Conservation (phyloP, 805 yeast genomes). For the Pichia thaimueangensis region DNA sequence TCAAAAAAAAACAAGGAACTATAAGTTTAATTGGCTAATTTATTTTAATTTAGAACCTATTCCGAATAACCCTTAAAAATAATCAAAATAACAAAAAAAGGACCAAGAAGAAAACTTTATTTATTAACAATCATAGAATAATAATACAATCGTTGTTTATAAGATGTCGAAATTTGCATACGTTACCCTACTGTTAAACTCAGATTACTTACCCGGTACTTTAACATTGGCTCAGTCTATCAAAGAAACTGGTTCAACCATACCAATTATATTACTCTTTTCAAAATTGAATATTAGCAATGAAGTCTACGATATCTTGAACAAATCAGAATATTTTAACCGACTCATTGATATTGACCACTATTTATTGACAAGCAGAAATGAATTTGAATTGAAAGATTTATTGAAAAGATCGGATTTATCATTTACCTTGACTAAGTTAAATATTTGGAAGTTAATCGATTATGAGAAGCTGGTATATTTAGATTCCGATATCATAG, state of each 20-base stretch:
- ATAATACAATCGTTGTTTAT: too few species aligned
- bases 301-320: conserved; percentile 13
- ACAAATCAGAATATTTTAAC: conserved; percentile 14
- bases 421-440: conserved; percentile 42
- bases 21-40: too few species aligned
- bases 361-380: conserved; percentile 18
- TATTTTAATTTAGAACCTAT: too few species aligned
- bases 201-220: conserved; percentile 34
- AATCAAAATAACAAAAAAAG: too few species aligned
- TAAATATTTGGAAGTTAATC: conserved; percentile 44
- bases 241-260: conserved; percentile 12
- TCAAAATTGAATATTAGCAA: conserved; percentile 12
- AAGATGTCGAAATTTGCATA: conserved; percentile 21
- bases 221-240: conserved; percentile 28
- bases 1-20: too few species aligned
- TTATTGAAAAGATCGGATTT: conserved; percentile 29
- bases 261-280: conserved; percentile 23
- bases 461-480: conserved; percentile 45
- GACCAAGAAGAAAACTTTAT: too few species aligned
- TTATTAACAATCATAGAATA: too few species aligned
- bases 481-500: conserved; percentile 51
- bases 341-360: conserved; percentile 21
- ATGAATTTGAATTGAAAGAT: conserved; percentile 15
- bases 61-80: too few species aligned
- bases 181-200: conserved; percentile 30